Evolutionary conservation across 192 early-diverging fungal species (phyloP).

Genomic region (Backusella sp.): DNA sequence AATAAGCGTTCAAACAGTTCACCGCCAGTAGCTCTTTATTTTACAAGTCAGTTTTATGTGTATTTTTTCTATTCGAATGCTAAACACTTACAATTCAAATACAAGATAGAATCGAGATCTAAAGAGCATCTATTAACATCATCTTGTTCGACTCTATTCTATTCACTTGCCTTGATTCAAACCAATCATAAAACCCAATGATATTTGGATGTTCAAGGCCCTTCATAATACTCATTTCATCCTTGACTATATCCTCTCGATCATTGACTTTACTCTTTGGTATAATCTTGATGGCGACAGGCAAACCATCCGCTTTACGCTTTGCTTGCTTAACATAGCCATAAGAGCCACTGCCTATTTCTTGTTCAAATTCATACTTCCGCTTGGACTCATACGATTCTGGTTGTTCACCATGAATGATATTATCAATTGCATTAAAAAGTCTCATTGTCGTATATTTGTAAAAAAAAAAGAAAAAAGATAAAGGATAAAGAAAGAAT

Average conservation of each 20-base stretch:
- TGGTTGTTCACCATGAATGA: conserved; percentile 45
- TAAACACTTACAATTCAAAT: conserved; percentile 59
- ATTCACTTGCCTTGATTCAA: conserved; percentile 36
- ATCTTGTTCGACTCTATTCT: not conserved
- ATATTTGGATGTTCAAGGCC: conserved; percentile 86
- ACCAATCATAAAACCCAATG: conserved; percentile 81
- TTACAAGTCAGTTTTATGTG: not conserved
- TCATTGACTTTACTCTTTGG: conserved; percentile 77
- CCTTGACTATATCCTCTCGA: conserved; percentile 86
- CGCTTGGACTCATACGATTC: conserved; percentile 64
- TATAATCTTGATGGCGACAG: conserved; percentile 92
- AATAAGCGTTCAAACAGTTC: conserved; percentile 85
- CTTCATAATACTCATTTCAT: conserved; percentile 88
- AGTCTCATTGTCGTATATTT: conserved; percentile 21
- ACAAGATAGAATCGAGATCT: conserved; percentile 73
- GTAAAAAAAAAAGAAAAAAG: not conserved
- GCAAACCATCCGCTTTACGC: conserved; percentile 63
- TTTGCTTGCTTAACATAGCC: conserved; percentile 68
- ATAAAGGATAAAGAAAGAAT: not conserved
- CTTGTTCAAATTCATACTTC: conserved; percentile 61
- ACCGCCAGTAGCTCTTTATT: conserved; percentile 64
- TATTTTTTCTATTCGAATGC: not conserved
- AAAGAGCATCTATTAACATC: not conserved
- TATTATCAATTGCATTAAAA: conserved; percentile 23
- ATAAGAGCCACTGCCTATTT: conserved; percentile 60